Evolutionary conservation across 129 eudicot genomes (phyloP), one percentile per base, ranked within the genome.

Genomic region (Logfia minima): DNA sequence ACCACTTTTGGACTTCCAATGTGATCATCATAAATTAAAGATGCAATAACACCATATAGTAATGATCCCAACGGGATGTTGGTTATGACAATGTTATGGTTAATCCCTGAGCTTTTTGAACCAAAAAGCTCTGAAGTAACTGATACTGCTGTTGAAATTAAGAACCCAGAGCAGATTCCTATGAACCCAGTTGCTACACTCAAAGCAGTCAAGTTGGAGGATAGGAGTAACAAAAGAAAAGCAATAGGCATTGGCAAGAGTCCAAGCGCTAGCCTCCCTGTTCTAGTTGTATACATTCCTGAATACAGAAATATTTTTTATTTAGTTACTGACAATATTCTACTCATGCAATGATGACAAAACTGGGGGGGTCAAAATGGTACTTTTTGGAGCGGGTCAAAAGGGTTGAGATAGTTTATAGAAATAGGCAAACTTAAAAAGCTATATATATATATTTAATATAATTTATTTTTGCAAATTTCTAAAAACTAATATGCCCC

Each of bases 41-140:
- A 90, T 23, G 92, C 96, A 66, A 81, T 70, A 66, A 82, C 68
- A 18, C 96, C 90, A 70, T 86, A 90, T 56, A 88, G 61, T 22
- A 90, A 82, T 8, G 96, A 90, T 41, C 96, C 96, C 17, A 90
- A 62, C 0, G 96, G 96, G 67, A 88, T 88, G 81, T 90, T 90
- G 64, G 96, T 90, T 66, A 90, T 90, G 72, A 90, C 78, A 66
- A 90, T 84, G 71, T 88, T 90, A 81, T 90, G 96, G 71, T 90
- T 90, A 67, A 90, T 83, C 58, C 96, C 90, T 0, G 86, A 86
- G 71, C 90, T 88, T 70, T 82, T 60, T 5, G 96, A 79, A 13
- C 96, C 96, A 45, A 90, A 90, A 43, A 88, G 88, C 83, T 90
- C 96, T 6, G 96, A 90, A 51, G 96, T 90, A 28, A 90, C 82